Percentiles rank a stretch among this genome's conserved stretches.
These are phyloP conservation scores for Erythrophleum ivorense DNA, from an alignment of 331 rosid genomes.

Conservation along the genomic window DNA sequence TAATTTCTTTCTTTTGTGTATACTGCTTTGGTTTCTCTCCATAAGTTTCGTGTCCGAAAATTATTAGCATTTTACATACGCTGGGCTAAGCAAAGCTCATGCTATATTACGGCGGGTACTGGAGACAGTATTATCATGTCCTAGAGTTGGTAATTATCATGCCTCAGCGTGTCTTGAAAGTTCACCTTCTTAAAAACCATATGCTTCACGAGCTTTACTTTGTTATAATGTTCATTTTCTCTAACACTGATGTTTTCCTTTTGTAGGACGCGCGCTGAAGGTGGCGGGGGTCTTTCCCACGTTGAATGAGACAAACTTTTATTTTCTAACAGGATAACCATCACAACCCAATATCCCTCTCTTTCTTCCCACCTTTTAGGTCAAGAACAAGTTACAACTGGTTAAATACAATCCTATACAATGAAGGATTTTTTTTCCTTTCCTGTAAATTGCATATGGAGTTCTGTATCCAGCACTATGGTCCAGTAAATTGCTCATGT, in stretches of 20 bases:
- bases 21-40: not conserved
- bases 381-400: not conserved
- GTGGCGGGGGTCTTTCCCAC: constrained; percentile 81
- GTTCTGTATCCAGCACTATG: not conserved
- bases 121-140: not conserved
- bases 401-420: constrained; percentile 23
- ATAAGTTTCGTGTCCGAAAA: not conserved
- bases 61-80: not conserved
- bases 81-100: not conserved
- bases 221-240: not conserved
- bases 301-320: constrained; percentile 59
- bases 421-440: constrained; percentile 33
- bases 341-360: not conserved
- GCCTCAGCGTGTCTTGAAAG: not conserved
- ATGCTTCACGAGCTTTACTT: constrained; percentile 21
- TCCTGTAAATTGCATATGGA: constrained; percentile 31
- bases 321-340: constrained; percentile 28
- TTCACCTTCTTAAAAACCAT: not conserved
- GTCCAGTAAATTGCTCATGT: not conserved
- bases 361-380: not conserved
- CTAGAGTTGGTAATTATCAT: not conserved
- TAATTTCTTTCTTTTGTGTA: not conserved
- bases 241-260: constrained; percentile 11
- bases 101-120: not conserved
- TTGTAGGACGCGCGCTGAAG: constrained; percentile 81